Base-by-base conservation (phyloP, 495 filamentous ascomycete species). In the Hypoxylon crocopeplum region DNA sequence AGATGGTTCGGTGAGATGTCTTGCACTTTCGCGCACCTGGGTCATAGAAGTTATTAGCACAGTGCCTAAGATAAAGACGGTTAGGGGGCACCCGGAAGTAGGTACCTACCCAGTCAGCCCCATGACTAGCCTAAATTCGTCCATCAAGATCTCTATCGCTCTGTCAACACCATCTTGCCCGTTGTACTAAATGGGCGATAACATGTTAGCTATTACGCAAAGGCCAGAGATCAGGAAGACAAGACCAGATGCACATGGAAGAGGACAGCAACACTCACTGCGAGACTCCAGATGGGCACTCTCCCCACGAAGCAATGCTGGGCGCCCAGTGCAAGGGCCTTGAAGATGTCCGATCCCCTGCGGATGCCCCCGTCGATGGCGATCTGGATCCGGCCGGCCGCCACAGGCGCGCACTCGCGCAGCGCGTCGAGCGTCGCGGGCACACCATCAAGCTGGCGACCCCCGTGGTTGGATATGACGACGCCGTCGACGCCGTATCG, bases 101-200 rank as follows among this genome's bases (percentile, higher is more conserved):
- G n/a, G n/a, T n/a, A n/a, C n/a, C n/a, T 34, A 59, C 12, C 82
- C 79, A 0, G 78, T 72, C 41, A 84, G 63, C 57, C 77, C 73
- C 79, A 83, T 83, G 44, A 77, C 77, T 12, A 77, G 67, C 58
- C 75, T 81, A 64, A 84, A 79, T 40, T 83, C 79, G 1, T 75
- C 66, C 46, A 76, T 75, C 4, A 81, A 52, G 4, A 77, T 76
- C 16, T 73, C 62, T 38, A 82, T 49, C 54, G 75, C 74, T 16
- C 72, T 59, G 36, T 71, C 67, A 1, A 73, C 72, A 0, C 79
- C 79, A 19, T 70, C 36, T 60, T 82, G 67, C 4, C 73, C 74
- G 21, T 76, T 59, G 48, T 17, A 30, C 13, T 27, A 33, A 79
- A 60, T 7, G 72, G n/a, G n/a, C n/a, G n/a, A n/a, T n/a, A n/a